Base-by-base conservation (phyloP, 805 yeast species). In the Cyberlindnera euphorbiae region DNA sequence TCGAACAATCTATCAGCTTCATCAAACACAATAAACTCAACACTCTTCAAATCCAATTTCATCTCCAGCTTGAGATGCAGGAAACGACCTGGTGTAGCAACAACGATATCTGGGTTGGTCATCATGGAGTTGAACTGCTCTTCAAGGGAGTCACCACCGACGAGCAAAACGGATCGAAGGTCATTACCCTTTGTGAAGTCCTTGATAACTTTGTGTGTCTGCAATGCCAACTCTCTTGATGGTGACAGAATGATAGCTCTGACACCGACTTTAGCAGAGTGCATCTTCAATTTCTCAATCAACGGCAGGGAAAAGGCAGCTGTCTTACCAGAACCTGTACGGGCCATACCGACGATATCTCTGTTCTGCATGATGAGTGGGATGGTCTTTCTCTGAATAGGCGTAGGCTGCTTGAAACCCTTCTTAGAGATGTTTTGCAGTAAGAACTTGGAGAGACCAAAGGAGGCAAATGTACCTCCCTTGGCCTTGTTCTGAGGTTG, bases 291-390 rank as follows among this genome's bases (percentile, higher is more conserved):
- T 55, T 75, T 80, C 51, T 93, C 97, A 46, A 93, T 71, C 67
- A 93, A 70, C 4, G 99, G 99, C 36, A 93, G 64, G 15, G 86
- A 74, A 58, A 93, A 93, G 1, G 98, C 97, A 8, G 98, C 98
- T 0, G 99, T 93, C 58, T 93, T 93, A 70, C 99, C 99, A 17
- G 96, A 85, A 53, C 99, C 99, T 0, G 99, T 93, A 55, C 99
- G 75, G 12, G 99, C 99, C 99, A 93, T 93, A 56, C 97, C 99
- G 12, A 93, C 98, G 28, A 93, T 95, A 63, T 93, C 98, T 55
- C 94, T 72, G 37, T 78, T 82, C 31, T 83, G 86, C 66, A 93
- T 66, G 41, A 93, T 80, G 37, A 88, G 67, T 0, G 98, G 98
- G 40, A 93, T 85, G 3, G 98, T 82, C 57, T 90, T 93, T 46